A percentile compares a stretch with the other conserved stretches of the same genome.
phyloP scores from a whole-genome alignment of 306 rosid genomes.

The Trichosanthes truncata region DNA sequence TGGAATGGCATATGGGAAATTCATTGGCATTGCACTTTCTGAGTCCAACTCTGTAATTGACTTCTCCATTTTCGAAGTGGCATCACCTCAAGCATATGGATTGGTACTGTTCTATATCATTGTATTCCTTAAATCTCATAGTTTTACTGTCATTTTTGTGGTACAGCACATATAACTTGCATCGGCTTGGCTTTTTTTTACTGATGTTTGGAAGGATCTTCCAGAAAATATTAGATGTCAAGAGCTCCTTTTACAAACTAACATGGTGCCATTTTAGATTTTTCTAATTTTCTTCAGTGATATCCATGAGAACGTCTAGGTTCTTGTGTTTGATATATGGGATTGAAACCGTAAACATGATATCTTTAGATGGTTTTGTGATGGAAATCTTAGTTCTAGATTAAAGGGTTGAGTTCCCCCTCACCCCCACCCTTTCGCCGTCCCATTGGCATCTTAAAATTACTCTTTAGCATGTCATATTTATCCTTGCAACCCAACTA shows the following conservation, averaged over 20 bases:
- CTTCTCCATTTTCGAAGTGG: conserved; percentile 75
- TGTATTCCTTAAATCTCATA: conserved; percentile 7
- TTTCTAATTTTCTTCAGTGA: background rate
- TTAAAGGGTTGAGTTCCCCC: background rate
- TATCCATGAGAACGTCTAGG: background rate
- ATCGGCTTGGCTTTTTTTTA: background rate
- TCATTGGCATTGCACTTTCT: conserved; percentile 50
- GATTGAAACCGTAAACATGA: background rate
- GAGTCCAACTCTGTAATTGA: conserved; percentile 40
- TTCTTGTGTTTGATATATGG: background rate
- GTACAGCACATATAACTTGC: background rate
- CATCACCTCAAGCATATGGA: conserved; percentile 93
- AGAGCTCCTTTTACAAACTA: background rate
- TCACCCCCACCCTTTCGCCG: background rate
- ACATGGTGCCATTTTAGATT: background rate
- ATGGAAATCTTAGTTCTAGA: background rate
- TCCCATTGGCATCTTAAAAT: background rate
- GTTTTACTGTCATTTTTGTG: background rate
- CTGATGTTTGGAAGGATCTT: background rate
- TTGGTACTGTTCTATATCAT: conserved; percentile 50
- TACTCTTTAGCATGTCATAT: background rate
- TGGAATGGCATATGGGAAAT: conserved; percentile 87
- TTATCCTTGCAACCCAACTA: background rate
- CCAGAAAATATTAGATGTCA: background rate
- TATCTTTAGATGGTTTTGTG: background rate